A percentile compares a stretch with the other conserved stretches of the same genome.
Evolutionary conservation across 1,284 basidiomycete species (phyloP).

Genomic region (Chiua sp.): DNA sequence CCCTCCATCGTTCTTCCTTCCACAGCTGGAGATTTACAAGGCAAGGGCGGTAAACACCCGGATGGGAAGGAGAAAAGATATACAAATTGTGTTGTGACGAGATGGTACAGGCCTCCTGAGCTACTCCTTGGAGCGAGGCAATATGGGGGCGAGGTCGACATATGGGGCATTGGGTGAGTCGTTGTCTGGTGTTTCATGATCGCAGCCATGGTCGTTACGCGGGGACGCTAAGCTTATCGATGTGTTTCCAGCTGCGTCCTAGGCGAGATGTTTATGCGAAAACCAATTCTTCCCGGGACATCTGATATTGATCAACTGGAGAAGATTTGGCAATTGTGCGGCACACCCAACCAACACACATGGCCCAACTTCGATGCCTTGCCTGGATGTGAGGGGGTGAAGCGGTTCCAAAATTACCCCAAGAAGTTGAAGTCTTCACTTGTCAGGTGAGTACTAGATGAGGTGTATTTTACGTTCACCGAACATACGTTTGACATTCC

Average conservation of each 20-base stretch:
- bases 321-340: conserved; percentile 90
- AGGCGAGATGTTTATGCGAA: conserved; percentile 93
- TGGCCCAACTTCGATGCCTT: conserved; percentile 85
- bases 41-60: conserved; percentile 46
- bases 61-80: conserved; percentile 73
- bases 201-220: not conserved
- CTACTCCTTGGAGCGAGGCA: conserved; percentile 87
- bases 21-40: conserved; percentile 22
- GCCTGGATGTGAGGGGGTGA: conserved; percentile 83
- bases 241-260: conserved; percentile 75
- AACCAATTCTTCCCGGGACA: conserved; percentile 88
- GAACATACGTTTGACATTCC: conserved; percentile 10
- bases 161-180: conserved; percentile 96
- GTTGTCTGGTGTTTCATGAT: conserved; percentile 7
- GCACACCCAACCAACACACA: conserved; percentile 80
- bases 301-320: conserved; percentile 92
- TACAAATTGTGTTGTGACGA: conserved; percentile 98
- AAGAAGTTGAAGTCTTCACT: conserved; percentile 63
- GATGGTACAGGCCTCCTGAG: conserved; percentile 99
- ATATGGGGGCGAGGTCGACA: conserved; percentile 95
- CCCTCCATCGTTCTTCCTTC: conserved; percentile 46
- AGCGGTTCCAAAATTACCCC: conserved; percentile 56
- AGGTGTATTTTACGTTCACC: conserved; percentile 25
- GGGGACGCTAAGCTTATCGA: conserved; percentile 3
- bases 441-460: conserved; percentile 50